Base-by-base conservation (phyloP, 495 filamentous ascomycete genomes). In the Wilcoxina mikolae region DNA sequence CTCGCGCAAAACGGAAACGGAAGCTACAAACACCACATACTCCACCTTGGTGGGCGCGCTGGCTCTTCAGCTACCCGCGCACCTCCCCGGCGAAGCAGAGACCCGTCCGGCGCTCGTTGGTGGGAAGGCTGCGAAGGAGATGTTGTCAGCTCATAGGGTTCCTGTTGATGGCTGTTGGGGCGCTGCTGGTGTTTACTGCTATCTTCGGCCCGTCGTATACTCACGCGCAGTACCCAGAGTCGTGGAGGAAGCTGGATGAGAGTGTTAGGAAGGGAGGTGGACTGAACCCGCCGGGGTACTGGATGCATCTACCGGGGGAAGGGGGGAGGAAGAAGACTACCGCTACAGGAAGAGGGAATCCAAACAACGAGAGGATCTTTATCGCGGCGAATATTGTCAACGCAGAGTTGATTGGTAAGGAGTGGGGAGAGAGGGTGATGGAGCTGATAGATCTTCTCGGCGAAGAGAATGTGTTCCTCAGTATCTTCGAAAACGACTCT, bases 311-410 rank as follows among this genome's bases (percentile, higher is more conserved):
- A 24, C 47, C 47, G 39, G 54, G 35, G 64, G 67, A 39, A 11
- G 33, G 33, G 57, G 60, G 25, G 54, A 58, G 15, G 33, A 49
- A 60, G 39, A 64, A 66, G 38, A 71, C 62, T 20, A 66, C 68
- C 10, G 41, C 60, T 10, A 51, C 70, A 2, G 82, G 81, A 2
- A 72, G 80, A 28, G 81, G 77, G 12, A 87, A 88, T 59, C 68
- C 74, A 1, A 61, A 71, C 20, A 70, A 77, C 35, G 79, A 87
- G 62, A 83, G 79, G 56, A 72, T 89, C 15, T 89, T 85, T 64
- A 84, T 90, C 54, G 81, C 81, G 4, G 79, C 82, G 15, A 87
- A 79, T 60, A 72, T 90, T 41, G 82, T 85, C 60, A 82, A 91
- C 60, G 70, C 69, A 10, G 71, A 65, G 66, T 67, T 90, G 23